Percentiles rank a stretch among this genome's conserved stretches.
Evolutionary conservation across 2,329 filamentous ascomycete genomes (phyloP).

Genomic region (Arthrobotrys pseudoclavata): DNA sequence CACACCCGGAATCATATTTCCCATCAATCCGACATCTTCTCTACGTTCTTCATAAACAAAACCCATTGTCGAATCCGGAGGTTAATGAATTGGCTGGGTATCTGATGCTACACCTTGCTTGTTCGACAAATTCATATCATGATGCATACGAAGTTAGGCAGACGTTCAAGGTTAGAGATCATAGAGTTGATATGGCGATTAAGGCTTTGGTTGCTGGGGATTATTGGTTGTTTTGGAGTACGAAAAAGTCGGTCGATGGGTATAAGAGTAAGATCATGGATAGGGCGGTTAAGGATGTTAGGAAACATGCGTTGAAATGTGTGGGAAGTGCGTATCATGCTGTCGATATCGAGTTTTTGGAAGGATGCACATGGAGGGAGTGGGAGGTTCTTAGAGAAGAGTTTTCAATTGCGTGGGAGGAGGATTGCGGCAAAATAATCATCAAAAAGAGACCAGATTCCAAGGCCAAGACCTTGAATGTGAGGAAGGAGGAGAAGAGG

Average conservation of each 20-base stretch:
- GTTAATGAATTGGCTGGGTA: constrained; percentile 84
- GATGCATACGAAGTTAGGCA: constrained; percentile 79
- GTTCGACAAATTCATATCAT: constrained; percentile 80
- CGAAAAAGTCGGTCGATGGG: constrained; percentile 80
- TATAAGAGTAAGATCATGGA: constrained; percentile 84
- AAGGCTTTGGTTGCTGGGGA: constrained; percentile 82
- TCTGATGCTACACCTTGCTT: constrained; percentile 87
- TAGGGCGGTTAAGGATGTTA: constrained; percentile 81
- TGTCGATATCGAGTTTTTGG: constrained; percentile 78
- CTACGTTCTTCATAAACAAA: constrained; percentile 76
- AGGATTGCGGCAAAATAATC: constrained; percentile 76
- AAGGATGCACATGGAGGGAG: constrained; percentile 75
- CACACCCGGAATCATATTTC: constrained; percentile 88
- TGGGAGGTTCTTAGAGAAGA: constrained; percentile 79
- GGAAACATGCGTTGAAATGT: constrained; percentile 84
- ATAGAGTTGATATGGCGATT: constrained; percentile 78
- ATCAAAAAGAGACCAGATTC: constrained; percentile 77
- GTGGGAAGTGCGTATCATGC: constrained; percentile 84
- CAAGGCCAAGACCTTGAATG: constrained; percentile 25
- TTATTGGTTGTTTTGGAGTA: constrained; percentile 81
- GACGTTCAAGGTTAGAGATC: constrained; percentile 74
- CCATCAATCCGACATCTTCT: constrained; percentile 87
- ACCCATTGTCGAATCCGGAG: constrained; percentile 79
- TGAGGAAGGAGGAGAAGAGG: constrained; percentile 42
- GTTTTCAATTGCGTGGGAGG: constrained; percentile 86